phyloP scores from a whole-genome alignment of 495 filamentous ascomycete species.

The Collariella sp. region DNA sequence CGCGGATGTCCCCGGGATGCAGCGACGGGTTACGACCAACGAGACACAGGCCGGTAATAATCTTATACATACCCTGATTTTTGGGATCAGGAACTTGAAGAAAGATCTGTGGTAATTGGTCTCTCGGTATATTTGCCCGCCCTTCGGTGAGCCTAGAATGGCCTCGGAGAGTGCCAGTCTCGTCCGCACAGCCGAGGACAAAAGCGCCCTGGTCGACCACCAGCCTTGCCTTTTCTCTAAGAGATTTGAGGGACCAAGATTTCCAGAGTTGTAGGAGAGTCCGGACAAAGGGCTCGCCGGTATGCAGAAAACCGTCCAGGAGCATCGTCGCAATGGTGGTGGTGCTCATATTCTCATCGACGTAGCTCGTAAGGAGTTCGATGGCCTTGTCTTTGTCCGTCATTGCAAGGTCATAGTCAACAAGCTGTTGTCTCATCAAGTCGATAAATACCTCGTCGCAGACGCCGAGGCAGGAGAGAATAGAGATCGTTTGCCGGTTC shows the following conservation, averaged over 20 bases:
- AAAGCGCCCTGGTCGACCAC: slow-evolving; percentile 74
- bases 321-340: slow-evolving; percentile 66
- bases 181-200: slow-evolving; percentile 82
- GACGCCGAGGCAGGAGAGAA: slow-evolving; percentile 72
- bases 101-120: slow-evolving; percentile 75
- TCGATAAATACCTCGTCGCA: slow-evolving; percentile 54
- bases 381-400: slow-evolving; percentile 52
- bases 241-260: slow-evolving; percentile 69
- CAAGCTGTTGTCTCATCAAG: slow-evolving; percentile 57
- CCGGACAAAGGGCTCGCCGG: slow-evolving; percentile 68
- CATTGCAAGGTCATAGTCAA: slow-evolving; percentile 59
- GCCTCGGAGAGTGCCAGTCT: slow-evolving; percentile 66
- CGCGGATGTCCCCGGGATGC: slow-evolving; percentile 85
- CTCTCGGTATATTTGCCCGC: slow-evolving; percentile 29
- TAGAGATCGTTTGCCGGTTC: slow-evolving; percentile 81
- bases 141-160: slow-evolving; percentile 31
- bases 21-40: slow-evolving; percentile 90
- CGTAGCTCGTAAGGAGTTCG: slow-evolving; percentile 55
- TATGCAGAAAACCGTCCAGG: slow-evolving; percentile 65
- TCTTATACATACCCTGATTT: slow-evolving; percentile 42
- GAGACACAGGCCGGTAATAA: slow-evolving; percentile 73
- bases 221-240: slow-evolving; percentile 92
- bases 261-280: slow-evolving; percentile 69
- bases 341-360: slow-evolving; percentile 83
- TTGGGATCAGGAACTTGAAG: slow-evolving; percentile 58